Base-by-base conservation (phyloP, 2,329 filamentous ascomycete genomes). In the Stagonosporopsis vannaccii region DNA sequence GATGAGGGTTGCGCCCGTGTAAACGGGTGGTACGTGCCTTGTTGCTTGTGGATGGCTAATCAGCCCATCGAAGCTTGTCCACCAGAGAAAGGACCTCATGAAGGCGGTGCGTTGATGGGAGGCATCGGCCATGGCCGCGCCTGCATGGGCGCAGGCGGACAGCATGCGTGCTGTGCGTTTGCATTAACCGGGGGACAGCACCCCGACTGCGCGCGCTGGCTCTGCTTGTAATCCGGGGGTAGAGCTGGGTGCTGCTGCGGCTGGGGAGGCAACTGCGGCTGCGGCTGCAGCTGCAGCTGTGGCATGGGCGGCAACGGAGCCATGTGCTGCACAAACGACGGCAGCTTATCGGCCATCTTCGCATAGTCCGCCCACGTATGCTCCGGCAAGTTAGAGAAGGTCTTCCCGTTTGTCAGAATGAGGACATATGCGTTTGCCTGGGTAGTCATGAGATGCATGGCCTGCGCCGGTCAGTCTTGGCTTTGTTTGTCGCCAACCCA, bases 341-440 rank as follows among this genome's bases (percentile, higher is more conserved):
- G 69, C 1, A 73, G 58, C n/a, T 60, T 51, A 2, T 63, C 59
- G 5, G 66, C 59, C 58, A 73, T 68, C 33, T 71, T 73, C 41
- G 68, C 67, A 54, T 73, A 73, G 47, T 73, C 70, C 1, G 39
- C 48, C 71, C 71, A 73, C 19, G 71, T 73, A 30, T 66, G 62
- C 37, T 72, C 69, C 9, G 71, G 71, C 4, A 73, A 60, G 22
- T 73, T 73, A 5, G 69, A 72, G 48, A 69, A 73, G 12, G 67
- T 60, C 56, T 71, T 70, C 11, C 71, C 70, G 19, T 54, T 57
- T 1, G 62, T 69, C 39, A 68, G 63, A 30, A 72, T 57, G 1
- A 72, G 58, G 11, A 73, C 60, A 51, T 73, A 72, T 17, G 66
- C 67, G 15, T 65, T 48, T 32, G 69, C 56, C 19, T 68, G 52